Percentiles rank a stretch among this genome's conserved stretches.
Conservation (phyloP, 495 filamentous ascomycete species). For the Aspergillus haitiensis region DNA sequence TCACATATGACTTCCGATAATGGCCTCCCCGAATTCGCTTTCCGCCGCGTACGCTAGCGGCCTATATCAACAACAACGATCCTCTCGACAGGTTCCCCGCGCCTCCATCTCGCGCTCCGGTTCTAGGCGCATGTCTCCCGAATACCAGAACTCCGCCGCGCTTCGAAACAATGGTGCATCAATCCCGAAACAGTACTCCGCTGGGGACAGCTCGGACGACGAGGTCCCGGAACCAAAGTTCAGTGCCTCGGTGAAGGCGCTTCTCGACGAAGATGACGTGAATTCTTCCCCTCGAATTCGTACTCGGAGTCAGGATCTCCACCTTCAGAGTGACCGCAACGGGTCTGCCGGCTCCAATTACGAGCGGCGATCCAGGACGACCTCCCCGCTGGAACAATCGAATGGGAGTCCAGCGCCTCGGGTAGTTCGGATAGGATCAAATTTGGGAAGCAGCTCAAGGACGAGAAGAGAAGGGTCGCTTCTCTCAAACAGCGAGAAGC, state of each 20-base stretch:
- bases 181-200: slow-evolving; percentile 38
- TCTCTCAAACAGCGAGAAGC: slow-evolving; percentile 35
- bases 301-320: slow-evolving; percentile 39
- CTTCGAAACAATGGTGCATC: slow-evolving; percentile 25
- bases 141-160: slow-evolving; percentile 26
- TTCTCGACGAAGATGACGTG: slow-evolving; percentile 65
- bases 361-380: slow-evolving; percentile 40
- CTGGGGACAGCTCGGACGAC: slow-evolving; percentile 74
- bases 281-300: slow-evolving; percentile 53
- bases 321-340: slow-evolving; percentile 29
- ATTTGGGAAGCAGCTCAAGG: slow-evolving; percentile 35
- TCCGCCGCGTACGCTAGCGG: slow-evolving; percentile 40
- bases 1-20: slow-evolving; percentile 27
- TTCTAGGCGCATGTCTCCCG: slow-evolving; percentile 45
- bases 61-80: slow-evolving; percentile 38
- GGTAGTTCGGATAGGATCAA: slow-evolving; percentile 60
- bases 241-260: slow-evolving; percentile 74
- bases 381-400: slow-evolving; percentile 42
- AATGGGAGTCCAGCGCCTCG: slow-evolving; percentile 48
- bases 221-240: slow-evolving; percentile 73
- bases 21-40: slow-evolving; percentile 43
- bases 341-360: slow-evolving; percentile 31
- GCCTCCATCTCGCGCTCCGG: slow-evolving; percentile 42
- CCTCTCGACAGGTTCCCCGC: slow-evolving; percentile 44
- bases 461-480: slow-evolving; percentile 38